Base-by-base conservation (phyloP, 2,329 filamentous ascomycete species). In the Pseudogymnoascus sp. region DNA sequence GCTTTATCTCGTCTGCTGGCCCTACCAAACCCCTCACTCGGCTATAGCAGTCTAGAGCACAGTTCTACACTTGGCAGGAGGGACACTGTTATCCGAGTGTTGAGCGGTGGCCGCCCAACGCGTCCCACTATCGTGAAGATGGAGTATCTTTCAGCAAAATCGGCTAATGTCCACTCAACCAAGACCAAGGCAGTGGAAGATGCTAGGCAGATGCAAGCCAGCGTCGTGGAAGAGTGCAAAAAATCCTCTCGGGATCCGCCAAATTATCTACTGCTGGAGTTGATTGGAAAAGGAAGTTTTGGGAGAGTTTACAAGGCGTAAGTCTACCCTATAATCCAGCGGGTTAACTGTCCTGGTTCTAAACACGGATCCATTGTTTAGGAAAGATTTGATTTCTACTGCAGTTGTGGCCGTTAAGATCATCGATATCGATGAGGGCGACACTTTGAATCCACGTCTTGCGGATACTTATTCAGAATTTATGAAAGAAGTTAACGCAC, bases 371-470 rank as follows among this genome's bases (percentile, higher is more conserved):
- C 17, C 31, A 62, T 61, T 24, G 59, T 41, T 63, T 31, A 74
- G 71, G 24, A 67, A 66, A 50, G 67, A 72, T 59, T 70, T 71
- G 66, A 66, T 60, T n/a, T 68, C 71, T 59, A 67, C 70, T 81
- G 65, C 74, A 2, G 65, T 89, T 21, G 87, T 91, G 24, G 88
- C 88, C 15, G 82, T 92, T 70, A 92, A 94, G 75, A 92, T 92
- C 67, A 90, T 92, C 69, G 88, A 92, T 71, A 89, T 93, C 54
- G 90, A 94, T 69, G 87, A 89, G 69, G 83, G 84, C 66, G 90
- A 93, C 72, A 84, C 80, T 0, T 74, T 84, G 54, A 83, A 88
- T 67, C 84, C 85, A 1, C 84, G 85, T 64, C 75, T 84, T 36
- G 82, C 84, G 50, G 83, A 87, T 72, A 86, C 85, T 0, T 88